Evolutionary conservation across 139 green algal species (phyloP), one percentile per base, ranked within the genome.

Genomic region (Ulvella scutata): DNA sequence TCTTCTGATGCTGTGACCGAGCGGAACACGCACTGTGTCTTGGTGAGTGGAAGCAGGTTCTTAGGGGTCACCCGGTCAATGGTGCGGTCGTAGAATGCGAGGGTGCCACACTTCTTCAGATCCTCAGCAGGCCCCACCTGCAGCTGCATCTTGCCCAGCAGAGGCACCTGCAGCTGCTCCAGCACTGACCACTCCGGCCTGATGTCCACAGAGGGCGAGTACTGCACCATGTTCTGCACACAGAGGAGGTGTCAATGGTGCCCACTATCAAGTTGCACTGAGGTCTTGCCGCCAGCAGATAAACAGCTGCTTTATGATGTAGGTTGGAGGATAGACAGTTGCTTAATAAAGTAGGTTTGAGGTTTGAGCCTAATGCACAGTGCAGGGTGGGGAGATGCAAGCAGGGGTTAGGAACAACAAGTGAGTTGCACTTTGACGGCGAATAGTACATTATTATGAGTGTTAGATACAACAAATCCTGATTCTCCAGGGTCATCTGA

Each of bases 151-250:
- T 97, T 97, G 28, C 77, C 75, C 75, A 99, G 84, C 20, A 81
- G 74, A 26, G 86, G 38, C 37, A 98, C 88, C 7, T 86, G 79
- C 43, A 99, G 93, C 84, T 97, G 88, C 84, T 99, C 95, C 51
- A 96, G 79, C 29, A 98, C 87, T 2, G 76, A 79, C 95, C 95
- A 99, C 61, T 98, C 92, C 0, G 95, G 92, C 10, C 86, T 74
- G 38, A 98, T 94, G 74, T 98, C 94, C 73, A 98, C 85, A n/a
- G 82, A 90, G 75, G 77, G 82, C 62, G 61, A 86, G 86, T 95
- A 94, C 28, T 82, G 80, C 3, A 85, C 77, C 37, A 78, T 82
- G 74, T 84, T 77, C 78, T 43, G 40, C 35, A 51, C 23, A 35
- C 29, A 61, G 4, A 76, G 31, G 38, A 21, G 40, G 40, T 26